Percentiles rank a stretch among this genome's conserved stretches.
These are phyloP conservation scores for Colletotrichum sojae DNA, from an alignment of 2,329 filamentous ascomycete species.

Conservation along the genomic window DNA sequence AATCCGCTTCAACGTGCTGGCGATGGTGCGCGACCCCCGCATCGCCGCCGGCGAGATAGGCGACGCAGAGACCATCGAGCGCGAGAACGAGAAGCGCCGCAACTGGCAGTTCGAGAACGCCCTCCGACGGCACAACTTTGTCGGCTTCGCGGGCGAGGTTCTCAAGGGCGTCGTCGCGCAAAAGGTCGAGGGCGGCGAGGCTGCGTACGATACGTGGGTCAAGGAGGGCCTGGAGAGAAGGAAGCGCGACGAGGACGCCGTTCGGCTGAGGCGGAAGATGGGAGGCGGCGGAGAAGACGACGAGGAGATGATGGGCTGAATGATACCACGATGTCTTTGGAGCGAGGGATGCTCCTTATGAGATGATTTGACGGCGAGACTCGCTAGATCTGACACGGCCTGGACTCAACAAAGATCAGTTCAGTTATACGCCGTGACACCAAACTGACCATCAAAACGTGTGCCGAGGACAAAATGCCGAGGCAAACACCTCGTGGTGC, in stretches of 20 bases:
- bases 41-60: conserved; percentile 84
- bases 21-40: conserved; percentile 88
- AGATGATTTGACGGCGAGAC: too few relatives aligned
- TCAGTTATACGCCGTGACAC: too few relatives aligned
- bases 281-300: conserved; percentile 37
- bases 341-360: too few relatives aligned
- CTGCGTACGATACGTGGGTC: conserved; percentile 81
- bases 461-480: too few relatives aligned
- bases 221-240: conserved; percentile 75
- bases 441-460: too few relatives aligned
- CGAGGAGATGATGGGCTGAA: conserved; percentile 40
- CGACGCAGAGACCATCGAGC: conserved; percentile 81
- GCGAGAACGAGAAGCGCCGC: conserved; percentile 86
- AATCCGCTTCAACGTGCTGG: conserved; percentile 96
- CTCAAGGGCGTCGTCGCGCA: conserved; percentile 85
- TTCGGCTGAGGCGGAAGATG: conserved; percentile 40
- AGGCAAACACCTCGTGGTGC: too few relatives aligned
- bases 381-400: too few relatives aligned
- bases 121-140: conserved; percentile 92
- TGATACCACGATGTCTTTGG: conserved; percentile 23
- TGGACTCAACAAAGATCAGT: too few relatives aligned
- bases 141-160: conserved; percentile 93
- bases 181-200: conserved; percentile 77
- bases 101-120: conserved; percentile 98
- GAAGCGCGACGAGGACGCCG: conserved; percentile 46